Percentiles rank a stretch among this genome's conserved stretches.
These are phyloP conservation scores for Obelidium mucronatum DNA, from an alignment of 192 early-diverging fungal genomes.

Conservation along the genomic window DNA sequence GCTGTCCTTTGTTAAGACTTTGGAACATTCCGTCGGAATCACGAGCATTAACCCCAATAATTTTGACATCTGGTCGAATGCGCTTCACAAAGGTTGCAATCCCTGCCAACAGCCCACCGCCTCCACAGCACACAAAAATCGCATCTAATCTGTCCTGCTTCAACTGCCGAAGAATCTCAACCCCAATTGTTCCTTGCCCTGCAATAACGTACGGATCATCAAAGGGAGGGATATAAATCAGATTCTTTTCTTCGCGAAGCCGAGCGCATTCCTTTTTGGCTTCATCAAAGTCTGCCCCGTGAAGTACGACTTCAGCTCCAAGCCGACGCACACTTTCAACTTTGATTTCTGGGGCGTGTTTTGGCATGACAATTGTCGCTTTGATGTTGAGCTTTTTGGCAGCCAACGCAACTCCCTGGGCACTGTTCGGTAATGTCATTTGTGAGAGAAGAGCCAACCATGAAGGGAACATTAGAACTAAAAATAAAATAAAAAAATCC, in stretches of 20 bases:
- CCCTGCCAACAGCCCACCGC: slow-evolving; percentile 60
- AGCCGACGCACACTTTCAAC: slow-evolving; percentile 55
- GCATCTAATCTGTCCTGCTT: slow-evolving; percentile 50
- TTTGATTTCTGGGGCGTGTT: slow-evolving; percentile 60
- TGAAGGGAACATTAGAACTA: not conserved
- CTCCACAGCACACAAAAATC: slow-evolving; percentile 60
- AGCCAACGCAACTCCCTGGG: slow-evolving; percentile 61
- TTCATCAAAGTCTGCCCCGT: slow-evolving; percentile 58
- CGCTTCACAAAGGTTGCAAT: slow-evolving; percentile 56
- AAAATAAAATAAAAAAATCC: slow-evolving; percentile 21
- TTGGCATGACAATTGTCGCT: slow-evolving; percentile 61
- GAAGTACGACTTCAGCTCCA: slow-evolving; percentile 54
- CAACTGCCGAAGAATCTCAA: slow-evolving; percentile 59
- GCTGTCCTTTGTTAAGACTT: slow-evolving; percentile 45
- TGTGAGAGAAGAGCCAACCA: not conserved
- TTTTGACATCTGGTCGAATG: slow-evolving; percentile 53
- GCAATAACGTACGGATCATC: slow-evolving; percentile 61
- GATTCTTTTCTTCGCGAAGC: slow-evolving; percentile 39
- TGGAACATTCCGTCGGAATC: slow-evolving; percentile 57
- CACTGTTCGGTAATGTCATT: slow-evolving; percentile 22
- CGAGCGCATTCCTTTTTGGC: slow-evolving; percentile 56
- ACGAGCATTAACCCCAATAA: slow-evolving; percentile 60
- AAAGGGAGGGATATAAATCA: slow-evolving; percentile 56
- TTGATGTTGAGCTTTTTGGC: slow-evolving; percentile 56
- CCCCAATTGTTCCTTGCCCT: slow-evolving; percentile 61